A percentile compares a stretch with the other conserved stretches of the same genome.
Conservation (phyloP, 768 basidiomycete genomes). For the Tephrocybe sp. region DNA sequence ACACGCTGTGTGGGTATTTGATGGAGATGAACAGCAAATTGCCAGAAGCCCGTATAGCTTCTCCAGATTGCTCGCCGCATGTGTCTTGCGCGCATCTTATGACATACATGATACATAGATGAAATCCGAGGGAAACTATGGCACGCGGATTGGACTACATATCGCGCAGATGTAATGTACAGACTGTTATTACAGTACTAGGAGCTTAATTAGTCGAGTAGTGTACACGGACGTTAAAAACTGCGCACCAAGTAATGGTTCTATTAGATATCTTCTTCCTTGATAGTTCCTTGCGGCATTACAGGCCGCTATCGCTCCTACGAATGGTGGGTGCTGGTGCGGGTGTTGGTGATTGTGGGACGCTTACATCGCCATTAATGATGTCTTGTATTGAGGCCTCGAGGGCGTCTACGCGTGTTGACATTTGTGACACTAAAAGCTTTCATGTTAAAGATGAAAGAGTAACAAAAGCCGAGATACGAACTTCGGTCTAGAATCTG, state of each 20-base stretch:
- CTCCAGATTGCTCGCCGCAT: too few species aligned
- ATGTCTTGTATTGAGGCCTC: conserved; percentile 92
- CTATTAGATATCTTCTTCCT: neutral
- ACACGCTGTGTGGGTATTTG: too few species aligned
- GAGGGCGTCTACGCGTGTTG: conserved; percentile 82
- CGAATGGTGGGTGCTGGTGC: conserved; percentile 34
- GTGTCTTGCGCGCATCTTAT: too few species aligned
- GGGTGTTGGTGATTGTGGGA: conserved; percentile 63
- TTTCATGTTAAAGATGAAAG: conserved; percentile 11
- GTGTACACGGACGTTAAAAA: neutral
- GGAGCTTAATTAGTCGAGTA: neutral
- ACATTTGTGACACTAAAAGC: conserved; percentile 87
- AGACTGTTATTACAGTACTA: conserved; percentile 9
- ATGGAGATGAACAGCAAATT: too few species aligned
- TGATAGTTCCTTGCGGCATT: neutral
- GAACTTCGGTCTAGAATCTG: conserved; percentile 84
- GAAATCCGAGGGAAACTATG: too few species aligned
- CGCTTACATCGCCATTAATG: conserved; percentile 70
- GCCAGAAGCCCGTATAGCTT: too few species aligned
- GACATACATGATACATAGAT: too few species aligned
- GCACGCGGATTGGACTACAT: too few species aligned
- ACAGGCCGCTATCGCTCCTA: conserved; percentile 38
- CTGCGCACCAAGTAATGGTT: neutral
- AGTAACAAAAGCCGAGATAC: conserved; percentile 25
- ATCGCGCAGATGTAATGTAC: neutral